Base-by-base conservation (phyloP, 2,329 filamentous ascomycete genomes). In the Metarhizium anisopliae region DNA sequence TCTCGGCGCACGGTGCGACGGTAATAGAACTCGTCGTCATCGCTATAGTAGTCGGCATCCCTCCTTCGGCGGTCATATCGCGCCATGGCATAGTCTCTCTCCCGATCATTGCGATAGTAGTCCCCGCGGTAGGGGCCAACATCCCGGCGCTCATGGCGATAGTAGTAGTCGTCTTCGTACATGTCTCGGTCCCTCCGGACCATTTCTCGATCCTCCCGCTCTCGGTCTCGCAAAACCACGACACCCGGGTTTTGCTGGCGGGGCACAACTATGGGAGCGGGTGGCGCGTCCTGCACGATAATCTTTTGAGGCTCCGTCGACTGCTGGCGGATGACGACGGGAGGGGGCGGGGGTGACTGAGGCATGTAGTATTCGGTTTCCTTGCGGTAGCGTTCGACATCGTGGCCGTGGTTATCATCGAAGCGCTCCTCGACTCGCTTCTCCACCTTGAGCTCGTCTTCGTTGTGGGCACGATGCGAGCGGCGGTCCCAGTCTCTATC, bases 301-400 rank as follows among this genome's bases (percentile, higher is more conserved):
- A 84, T 83, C 64, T 79, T 78, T 64, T 84, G 81, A 2, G 75
- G 74, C 64, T 84, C 80, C 2, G 76, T 73, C 1, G 76, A 74
- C 52, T 76, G 74, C 62, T 81, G 77, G 53, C 80, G 79, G 59
- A 84, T 81, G 55, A 84, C 73, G 58, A 84, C 76, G 5, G 80
- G 80, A 2, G 74, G 66, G 4, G 74, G 74, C 10, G 75, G 68
- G 13, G 78, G 77, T 25, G 79, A 73, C 30, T 75, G 72, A 3
- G 77, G 77, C 49, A 77, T 72, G 62, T 80, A 86, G 66, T 84
- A 85, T 61, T 86, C 83, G 2, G 80, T 82, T 65, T 86, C 82
- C 66, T 78, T 79, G 63, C 78, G 78, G 63, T 82, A 83, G 64
- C 76, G 77, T 65, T 85, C 82, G 47, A 84, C 63, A 18, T 84